phyloP scores from a whole-genome alignment of 2,329 filamentous ascomycete species.

The Ceratocystis cubensis region DNA sequence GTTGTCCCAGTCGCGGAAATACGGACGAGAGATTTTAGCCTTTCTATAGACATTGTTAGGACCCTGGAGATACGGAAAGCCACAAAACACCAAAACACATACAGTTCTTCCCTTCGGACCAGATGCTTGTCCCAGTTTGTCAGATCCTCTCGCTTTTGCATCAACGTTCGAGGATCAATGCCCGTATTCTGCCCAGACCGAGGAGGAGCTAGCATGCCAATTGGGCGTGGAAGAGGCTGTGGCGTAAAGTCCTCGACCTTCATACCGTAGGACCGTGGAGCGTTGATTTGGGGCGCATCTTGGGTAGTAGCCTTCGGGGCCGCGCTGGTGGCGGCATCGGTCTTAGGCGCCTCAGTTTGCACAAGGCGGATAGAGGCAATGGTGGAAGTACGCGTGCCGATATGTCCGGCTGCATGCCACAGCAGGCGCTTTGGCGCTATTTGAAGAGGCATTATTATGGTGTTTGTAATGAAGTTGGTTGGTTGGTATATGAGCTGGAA shows the following conservation, averaged over 20 bases:
- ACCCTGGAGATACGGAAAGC: not conserved
- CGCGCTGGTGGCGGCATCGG: slow-evolving; percentile 21
- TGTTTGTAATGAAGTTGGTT: not conserved
- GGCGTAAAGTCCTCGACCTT: slow-evolving; percentile 44
- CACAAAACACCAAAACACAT: slow-evolving; percentile 25
- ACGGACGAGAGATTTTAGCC: slow-evolving; percentile 67
- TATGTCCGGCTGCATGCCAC: not conserved
- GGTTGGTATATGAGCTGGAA: not conserved
- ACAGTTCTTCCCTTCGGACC: slow-evolving; percentile 62
- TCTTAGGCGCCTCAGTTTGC: slow-evolving; percentile 30
- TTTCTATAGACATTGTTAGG: slow-evolving; percentile 37
- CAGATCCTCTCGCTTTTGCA: slow-evolving; percentile 65
- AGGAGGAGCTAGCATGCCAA: slow-evolving; percentile 68
- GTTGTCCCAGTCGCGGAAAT: slow-evolving; percentile 92
- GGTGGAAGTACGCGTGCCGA: slow-evolving; percentile 34
- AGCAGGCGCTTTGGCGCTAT: not conserved
- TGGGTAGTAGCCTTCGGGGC: slow-evolving; percentile 1
- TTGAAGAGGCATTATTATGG: not conserved
- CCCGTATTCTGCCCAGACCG: slow-evolving; percentile 70
- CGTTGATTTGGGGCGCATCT: slow-evolving; percentile 38
- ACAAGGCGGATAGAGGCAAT: slow-evolving; percentile 39
- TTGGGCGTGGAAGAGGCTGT: slow-evolving; percentile 54
- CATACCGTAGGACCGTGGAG: slow-evolving; percentile 48
- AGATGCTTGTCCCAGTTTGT: slow-evolving; percentile 78
- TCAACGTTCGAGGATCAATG: slow-evolving; percentile 52